Evolutionary conservation across 2,329 filamentous ascomycete genomes (phyloP), one percentile per base, ranked within the genome.

Genomic region (Fusarium veterinarium): DNA sequence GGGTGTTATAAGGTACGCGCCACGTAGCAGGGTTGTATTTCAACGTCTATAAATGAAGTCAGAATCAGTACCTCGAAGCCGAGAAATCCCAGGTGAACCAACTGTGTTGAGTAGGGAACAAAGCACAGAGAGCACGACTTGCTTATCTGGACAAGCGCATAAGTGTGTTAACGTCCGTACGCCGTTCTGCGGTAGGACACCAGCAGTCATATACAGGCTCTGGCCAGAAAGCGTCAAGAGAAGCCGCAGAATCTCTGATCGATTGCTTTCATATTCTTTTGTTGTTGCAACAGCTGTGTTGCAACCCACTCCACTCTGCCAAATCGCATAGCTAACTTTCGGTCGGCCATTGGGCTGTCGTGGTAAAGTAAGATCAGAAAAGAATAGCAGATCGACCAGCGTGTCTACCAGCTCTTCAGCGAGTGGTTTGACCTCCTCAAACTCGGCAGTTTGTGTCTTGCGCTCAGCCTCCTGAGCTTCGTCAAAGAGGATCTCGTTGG

Each of bases 241-340:
- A 64, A 99, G 85, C 28, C 95, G 90, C 76, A 98, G 83, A 35
- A 98, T 92, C 83, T 99, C 96, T 73, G 93, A 95, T 66, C 96
- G 90, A 81, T 98, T 98, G 83, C 89, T 97, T 84, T 99, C 96
- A 65, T 94, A 92, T 77, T 98, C 95, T 81, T 94, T 97, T 58
- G 92, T 98, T 7, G 95, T 95, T 14, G 92, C 92, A 75, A 97
- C 91, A 9, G 95, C 90, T 20, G 93, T 93, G 81, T 97, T 97
- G 85, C 95, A 98, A 19, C 96, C 96, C 35, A 99, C 95, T 52
- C 96, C 96, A 79, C 94, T 98, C 84, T 98, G 95, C 96, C 96
- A 99, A 80, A 99, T 98, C 60, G 94, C 92, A 82, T 96, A 97
- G 12, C 92, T 93, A 62, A 98, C 93, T 80, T 96, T 97, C 71